phyloP scores from a whole-genome alignment of 495 filamentous ascomycete genomes.

The Aspergillus carlsbadensis region DNA sequence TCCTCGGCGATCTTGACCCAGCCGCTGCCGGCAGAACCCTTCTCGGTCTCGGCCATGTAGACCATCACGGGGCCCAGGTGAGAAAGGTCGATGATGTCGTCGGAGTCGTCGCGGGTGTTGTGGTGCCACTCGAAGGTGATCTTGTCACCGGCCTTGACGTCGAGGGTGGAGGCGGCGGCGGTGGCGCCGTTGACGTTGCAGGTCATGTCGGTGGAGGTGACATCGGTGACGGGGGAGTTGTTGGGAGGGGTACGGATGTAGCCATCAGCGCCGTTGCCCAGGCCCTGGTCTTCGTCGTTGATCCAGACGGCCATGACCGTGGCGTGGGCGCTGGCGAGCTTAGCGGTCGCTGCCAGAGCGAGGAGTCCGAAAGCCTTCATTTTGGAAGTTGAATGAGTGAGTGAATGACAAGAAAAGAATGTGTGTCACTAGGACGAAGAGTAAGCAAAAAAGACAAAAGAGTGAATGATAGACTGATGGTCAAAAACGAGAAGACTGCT shows the following conservation, averaged over 20 bases:
- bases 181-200: slow-evolving; percentile 25
- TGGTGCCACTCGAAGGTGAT: slow-evolving; percentile 30
- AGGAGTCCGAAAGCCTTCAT: slow-evolving; percentile 26
- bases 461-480: slow-evolving; percentile 3
- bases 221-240: slow-evolving; percentile 25
- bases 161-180: slow-evolving; percentile 21
- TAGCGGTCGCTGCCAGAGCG: slow-evolving; percentile 28
- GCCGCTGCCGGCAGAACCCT: slow-evolving; percentile 18
- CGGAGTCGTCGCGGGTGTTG: slow-evolving; percentile 17
- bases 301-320: slow-evolving; percentile 27
- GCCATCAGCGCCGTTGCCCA: slow-evolving; percentile 14
- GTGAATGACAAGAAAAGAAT: slow-evolving; percentile 9
- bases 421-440: slow-evolving; percentile 6
- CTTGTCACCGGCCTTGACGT: slow-evolving; percentile 25
- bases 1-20: slow-evolving; percentile 29
- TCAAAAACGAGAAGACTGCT: slow-evolving; percentile 4
- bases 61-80: slow-evolving; percentile 24
- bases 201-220: slow-evolving; percentile 25
- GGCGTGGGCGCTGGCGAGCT: slow-evolving; percentile 22
- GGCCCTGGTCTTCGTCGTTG: slow-evolving; percentile 27
- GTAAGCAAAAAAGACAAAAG: slow-evolving; percentile 2
- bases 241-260: slow-evolving; percentile 24
- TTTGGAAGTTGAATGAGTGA: slow-evolving; percentile 2
- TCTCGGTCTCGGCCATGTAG: slow-evolving; percentile 24
- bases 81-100: slow-evolving; percentile 28